Conservation (phyloP, 2,329 filamentous ascomycete species). For the Calonectria montana region DNA sequence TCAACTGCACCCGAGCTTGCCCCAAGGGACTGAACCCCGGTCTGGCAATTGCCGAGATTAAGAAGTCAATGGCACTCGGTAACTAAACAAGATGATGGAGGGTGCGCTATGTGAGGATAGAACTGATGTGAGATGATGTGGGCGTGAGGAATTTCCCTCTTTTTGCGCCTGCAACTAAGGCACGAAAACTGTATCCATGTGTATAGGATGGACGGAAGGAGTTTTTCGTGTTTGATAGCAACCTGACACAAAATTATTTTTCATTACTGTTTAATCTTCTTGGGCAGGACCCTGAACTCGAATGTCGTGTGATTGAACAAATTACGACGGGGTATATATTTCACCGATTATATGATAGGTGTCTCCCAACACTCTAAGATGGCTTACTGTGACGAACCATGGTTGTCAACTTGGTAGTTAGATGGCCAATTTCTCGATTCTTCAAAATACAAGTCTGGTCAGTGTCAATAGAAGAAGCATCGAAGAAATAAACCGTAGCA, state of each 20-base stretch:
- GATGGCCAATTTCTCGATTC: background rate
- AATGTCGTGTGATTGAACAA: no score
- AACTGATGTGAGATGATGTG: conserved; percentile 28
- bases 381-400: background rate
- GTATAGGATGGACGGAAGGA: conserved; percentile 43
- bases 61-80: conserved; percentile 88
- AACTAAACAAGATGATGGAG: conserved; percentile 35
- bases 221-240: conserved; percentile 43
- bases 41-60: conserved; percentile 95
- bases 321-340: no score
- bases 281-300: no score
- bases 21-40: conserved; percentile 98
- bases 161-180: conserved; percentile 34
- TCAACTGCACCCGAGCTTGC: conserved; percentile 98
- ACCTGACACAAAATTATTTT: conserved; percentile 40
- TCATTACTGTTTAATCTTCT: conserved; percentile 34
- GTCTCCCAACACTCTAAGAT: background rate
- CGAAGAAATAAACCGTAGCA: no score
- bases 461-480: no score
- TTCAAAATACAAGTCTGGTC: background rate
- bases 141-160: conserved; percentile 31
- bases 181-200: conserved; percentile 43
- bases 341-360: no score
- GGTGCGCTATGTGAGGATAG: conserved; percentile 22
- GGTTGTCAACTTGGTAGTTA: background rate